phyloP scores from a whole-genome alignment of 345 rosid genomes.

The Pistacia atlantica region DNA sequence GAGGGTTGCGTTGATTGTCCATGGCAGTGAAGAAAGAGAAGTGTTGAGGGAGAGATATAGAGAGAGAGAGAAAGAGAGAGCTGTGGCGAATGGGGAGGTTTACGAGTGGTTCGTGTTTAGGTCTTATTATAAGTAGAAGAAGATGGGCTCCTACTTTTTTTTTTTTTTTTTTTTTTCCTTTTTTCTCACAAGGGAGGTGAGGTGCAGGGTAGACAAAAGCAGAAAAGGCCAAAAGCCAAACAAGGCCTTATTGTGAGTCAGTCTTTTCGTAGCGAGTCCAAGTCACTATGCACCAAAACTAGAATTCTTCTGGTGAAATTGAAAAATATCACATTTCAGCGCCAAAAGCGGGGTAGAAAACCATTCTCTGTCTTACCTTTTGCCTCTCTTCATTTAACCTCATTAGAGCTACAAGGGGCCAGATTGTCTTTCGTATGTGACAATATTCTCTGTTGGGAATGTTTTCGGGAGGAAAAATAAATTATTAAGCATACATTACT shows the following conservation, averaged over 20 bases:
- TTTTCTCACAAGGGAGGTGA: neutral
- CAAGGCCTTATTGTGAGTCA: conserved; percentile 22
- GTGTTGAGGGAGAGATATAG: neutral
- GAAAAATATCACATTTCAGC: conserved; percentile 6
- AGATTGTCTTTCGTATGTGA: too few species aligned
- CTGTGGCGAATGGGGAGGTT: conserved; percentile 26
- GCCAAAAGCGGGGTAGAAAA: conserved; percentile 23
- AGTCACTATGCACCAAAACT: neutral
- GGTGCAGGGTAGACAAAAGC: conserved; percentile 37
- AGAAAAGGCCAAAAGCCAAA: conserved; percentile 45
- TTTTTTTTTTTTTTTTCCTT: neutral
- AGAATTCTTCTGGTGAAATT: neutral
- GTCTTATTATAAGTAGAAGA: conserved; percentile 32
- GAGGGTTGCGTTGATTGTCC: conserved; percentile 63
- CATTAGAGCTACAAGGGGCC: too few species aligned
- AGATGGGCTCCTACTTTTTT: conserved; percentile 4
- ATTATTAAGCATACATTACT: too few species aligned
- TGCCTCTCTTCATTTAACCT: too few species aligned
- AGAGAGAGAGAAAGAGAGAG: conserved; percentile 21
- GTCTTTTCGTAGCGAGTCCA: conserved; percentile 17
- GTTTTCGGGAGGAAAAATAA: too few species aligned
- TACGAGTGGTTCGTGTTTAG: conserved; percentile 29
- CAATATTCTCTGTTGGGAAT: too few species aligned
- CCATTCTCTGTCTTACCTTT: neutral
- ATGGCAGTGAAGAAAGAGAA: conserved; percentile 30